Evolutionary conservation across 2,329 filamentous ascomycete species (phyloP).

Genomic region (Calonectria crousiana): DNA sequence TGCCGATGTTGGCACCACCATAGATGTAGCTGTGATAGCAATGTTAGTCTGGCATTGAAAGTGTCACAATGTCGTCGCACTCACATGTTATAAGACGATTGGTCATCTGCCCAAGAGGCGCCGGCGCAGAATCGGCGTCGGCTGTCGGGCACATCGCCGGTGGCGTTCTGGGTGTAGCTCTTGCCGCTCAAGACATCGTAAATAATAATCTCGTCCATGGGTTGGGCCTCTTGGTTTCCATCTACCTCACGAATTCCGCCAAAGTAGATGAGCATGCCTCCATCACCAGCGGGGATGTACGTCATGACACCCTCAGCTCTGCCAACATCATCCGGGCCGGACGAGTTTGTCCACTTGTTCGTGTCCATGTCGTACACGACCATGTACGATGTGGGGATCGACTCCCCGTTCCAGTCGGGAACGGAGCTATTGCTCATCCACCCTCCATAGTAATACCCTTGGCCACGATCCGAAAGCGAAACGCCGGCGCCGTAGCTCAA

Average conservation of each 20-base stretch:
- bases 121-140: constrained; percentile 72
- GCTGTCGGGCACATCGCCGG: constrained; percentile 62
- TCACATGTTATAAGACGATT: constrained; percentile 74
- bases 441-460: constrained; percentile 73
- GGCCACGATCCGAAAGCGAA: constrained; percentile 64
- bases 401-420: constrained; percentile 59
- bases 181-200: constrained; percentile 70
- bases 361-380: constrained; percentile 68
- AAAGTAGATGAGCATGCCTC: constrained; percentile 71
- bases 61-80: constrained; percentile 35
- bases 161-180: constrained; percentile 70
- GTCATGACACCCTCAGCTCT: constrained; percentile 72
- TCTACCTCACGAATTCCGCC: constrained; percentile 68
- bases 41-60: neutral
- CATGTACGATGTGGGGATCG: constrained; percentile 62
- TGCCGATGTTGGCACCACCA: constrained; percentile 64
- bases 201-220: constrained; percentile 65
- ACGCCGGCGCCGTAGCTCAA: constrained; percentile 70
- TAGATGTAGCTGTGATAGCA: constrained; percentile 66
- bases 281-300: constrained; percentile 70
- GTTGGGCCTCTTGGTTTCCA: constrained; percentile 57
- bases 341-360: constrained; percentile 64
- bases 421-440: constrained; percentile 68
- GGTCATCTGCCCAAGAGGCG: constrained; percentile 68
- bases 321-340: constrained; percentile 64